Base-by-base conservation (phyloP, 345 rosid species). In the Eucalyptus curtisii region DNA sequence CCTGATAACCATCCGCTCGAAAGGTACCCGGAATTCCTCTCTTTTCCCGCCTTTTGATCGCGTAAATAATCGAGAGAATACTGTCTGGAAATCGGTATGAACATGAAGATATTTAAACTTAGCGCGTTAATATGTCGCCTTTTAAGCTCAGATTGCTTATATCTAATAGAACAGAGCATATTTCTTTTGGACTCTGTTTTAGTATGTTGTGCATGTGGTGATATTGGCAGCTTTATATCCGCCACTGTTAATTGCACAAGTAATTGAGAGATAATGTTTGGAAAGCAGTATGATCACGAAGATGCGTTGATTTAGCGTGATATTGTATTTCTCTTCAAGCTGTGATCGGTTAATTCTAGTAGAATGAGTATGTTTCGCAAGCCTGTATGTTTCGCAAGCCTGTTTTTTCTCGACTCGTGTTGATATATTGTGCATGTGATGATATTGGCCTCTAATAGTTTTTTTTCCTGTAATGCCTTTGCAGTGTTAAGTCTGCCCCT, bases 1-100 rank as follows among this genome's bases (percentile, higher is more conserved):
- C 97, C 99, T 1, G 96, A 94, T 88, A 89, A 92, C 90, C 92
- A 92, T 68, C 95, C 98, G 57, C 87, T 94, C 27, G 97, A 95
- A 50, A 93, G 99, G 99, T 96, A 89, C 90, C 90, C 87, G 37
- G 10, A 22, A 52, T 20, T 79, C 25, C 37, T 27, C 81, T 49
- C 59, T 87, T 20, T 33, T 33, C 13, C 27, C n/a, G 44, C 79
- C 47, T 15, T 10, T 87, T 10, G 12, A 37, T 71, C 11, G 14
- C 19, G 14, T 71, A 19, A 71, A 71, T 10, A 37, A 71, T 71
- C 82, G 82, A 71, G 27, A 20, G 45, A 37, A 37, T 40, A 8
- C 7, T 37, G 45, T 20, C 42, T 10, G 82, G 82, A 37, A 76
- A 19, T 47, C 7, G 11, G 45, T 19, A 76, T 22, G 45, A 76